Base-by-base conservation (phyloP, 2,329 filamentous ascomycete species). In the Pestalotiopsis sp. region DNA sequence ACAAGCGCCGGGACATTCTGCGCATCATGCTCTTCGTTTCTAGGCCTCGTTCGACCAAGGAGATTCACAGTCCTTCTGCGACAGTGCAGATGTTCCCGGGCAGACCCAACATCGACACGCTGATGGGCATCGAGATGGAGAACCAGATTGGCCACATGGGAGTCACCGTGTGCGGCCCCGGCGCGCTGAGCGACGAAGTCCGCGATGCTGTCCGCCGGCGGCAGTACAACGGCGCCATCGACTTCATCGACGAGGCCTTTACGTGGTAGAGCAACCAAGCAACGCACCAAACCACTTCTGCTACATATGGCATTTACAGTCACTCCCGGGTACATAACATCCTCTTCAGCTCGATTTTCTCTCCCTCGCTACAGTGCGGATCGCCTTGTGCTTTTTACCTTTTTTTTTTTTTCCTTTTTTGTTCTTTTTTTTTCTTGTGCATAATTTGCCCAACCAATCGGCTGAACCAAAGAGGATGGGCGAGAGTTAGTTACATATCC, bases 41-140 rank as follows among this genome's bases (percentile, higher is more conserved):
- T 72, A 85, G 92, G 68, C 92, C 91, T 5, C 85, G 91, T 56
- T 92, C 90, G 62, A 93, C 90, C 60, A 94, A 93, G 83, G 92
- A 94, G 80, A 94, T 94, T 66, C 91, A 93, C 83, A 92, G 90
- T 73, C 92, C 92, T 2, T 92, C 89, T 45, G 87, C 90, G 1
- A 93, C 91, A 20, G 92, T 95, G 13, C 92, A 94, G 78, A 95
- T 95, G 92, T 94, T 94, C 84, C 92, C 92, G 4, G 92, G 92
- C 17, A 86, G 92, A 73, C 92, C 92, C 20, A 93, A 94, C 78
- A 90, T 93, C 66, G 87, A 91, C 72, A 92, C 91, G 1, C 83
- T 95, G 17, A 83, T 95, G 69, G 87, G 90, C 67, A 89, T 90
- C 75, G 92, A 94, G 83, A 90, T 93, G 83, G 90, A 92, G 80